phyloP scores from a whole-genome alignment of 148 eudicot genomes.

The Tetragonia tetragonoides region DNA sequence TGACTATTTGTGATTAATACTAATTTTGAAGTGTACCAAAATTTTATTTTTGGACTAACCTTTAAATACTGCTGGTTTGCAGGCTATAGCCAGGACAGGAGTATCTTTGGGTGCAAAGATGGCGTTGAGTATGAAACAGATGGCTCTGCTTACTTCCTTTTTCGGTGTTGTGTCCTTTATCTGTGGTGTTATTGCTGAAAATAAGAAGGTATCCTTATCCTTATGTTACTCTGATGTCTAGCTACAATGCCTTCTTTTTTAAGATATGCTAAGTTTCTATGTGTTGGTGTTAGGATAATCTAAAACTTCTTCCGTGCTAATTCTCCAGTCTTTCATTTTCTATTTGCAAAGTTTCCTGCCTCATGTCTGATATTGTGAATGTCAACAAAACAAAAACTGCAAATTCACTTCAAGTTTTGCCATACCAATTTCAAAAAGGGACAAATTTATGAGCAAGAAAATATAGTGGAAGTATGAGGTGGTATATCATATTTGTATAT shows the following conservation, averaged over 20 bases:
- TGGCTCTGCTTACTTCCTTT: slow-evolving; percentile 59
- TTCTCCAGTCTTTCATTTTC: neutral
- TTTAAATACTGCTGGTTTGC: neutral
- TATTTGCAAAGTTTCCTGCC: neutral
- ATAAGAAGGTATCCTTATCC: slow-evolving; percentile 67
- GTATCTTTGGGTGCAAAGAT: slow-evolving; percentile 12
- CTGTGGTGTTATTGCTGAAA: slow-evolving; percentile 84
- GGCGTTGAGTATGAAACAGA: slow-evolving; percentile 35
- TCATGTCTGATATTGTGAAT: neutral
- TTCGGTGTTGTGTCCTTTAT: slow-evolving; percentile 64
- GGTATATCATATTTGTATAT: neutral
- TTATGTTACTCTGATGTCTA: neutral
- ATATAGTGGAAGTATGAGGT: neutral
- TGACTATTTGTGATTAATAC: neutral
- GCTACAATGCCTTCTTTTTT: neutral
- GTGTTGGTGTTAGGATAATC: too few relatives aligned
- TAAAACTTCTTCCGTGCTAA: neutral
- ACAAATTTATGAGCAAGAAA: neutral
- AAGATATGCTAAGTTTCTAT: too few relatives aligned
- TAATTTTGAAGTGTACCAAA: neutral
- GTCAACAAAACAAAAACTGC: neutral
- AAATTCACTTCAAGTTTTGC: neutral
- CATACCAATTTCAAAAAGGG: neutral
- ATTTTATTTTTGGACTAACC: neutral
- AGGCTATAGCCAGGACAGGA: neutral